A percentile compares a stretch with the other conserved stretches of the same genome.
These are phyloP conservation scores for Lyophyllum atratum DNA, from an alignment of 768 basidiomycete species.

Conservation along the genomic window DNA sequence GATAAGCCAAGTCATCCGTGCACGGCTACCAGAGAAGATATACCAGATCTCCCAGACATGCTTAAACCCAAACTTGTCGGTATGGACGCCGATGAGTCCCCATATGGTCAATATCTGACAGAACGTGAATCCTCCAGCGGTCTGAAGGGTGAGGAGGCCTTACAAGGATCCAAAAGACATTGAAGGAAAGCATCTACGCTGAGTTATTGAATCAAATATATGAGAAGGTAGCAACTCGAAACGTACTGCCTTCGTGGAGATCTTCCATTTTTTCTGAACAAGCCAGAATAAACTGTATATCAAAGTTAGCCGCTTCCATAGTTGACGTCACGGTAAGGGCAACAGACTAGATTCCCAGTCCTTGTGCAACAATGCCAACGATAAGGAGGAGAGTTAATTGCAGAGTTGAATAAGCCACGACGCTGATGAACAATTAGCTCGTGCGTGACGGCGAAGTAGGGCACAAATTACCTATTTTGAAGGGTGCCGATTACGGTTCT, in stretches of 20 bases:
- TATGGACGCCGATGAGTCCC: conserved; percentile 79
- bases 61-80: conserved; percentile 76
- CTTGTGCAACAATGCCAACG: conserved; percentile 67
- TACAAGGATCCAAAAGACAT: conserved; percentile 72
- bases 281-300: conserved; percentile 60
- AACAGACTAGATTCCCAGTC: conserved; percentile 66
- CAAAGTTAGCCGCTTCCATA: not conserved
- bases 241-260: conserved; percentile 63
- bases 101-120: conserved; percentile 62
- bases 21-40: conserved; percentile 5
- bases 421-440: conserved; percentile 33
- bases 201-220: not conserved
- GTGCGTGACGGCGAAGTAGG: not conserved
- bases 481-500: conserved; percentile 74
- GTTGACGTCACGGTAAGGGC: not conserved
- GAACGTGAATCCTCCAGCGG: not conserved
- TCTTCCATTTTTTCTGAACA: conserved; percentile 63
- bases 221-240: not conserved
- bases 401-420: conserved; percentile 73
- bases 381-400: conserved; percentile 67
- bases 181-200: conserved; percentile 67
- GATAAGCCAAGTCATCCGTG: not conserved
- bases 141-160: conserved; percentile 15
- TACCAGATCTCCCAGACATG: conserved; percentile 83
- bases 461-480: conserved; percentile 58